Conservation (phyloP, 2,329 filamentous ascomycete species). For the Lasiodiplodia sp. region DNA sequence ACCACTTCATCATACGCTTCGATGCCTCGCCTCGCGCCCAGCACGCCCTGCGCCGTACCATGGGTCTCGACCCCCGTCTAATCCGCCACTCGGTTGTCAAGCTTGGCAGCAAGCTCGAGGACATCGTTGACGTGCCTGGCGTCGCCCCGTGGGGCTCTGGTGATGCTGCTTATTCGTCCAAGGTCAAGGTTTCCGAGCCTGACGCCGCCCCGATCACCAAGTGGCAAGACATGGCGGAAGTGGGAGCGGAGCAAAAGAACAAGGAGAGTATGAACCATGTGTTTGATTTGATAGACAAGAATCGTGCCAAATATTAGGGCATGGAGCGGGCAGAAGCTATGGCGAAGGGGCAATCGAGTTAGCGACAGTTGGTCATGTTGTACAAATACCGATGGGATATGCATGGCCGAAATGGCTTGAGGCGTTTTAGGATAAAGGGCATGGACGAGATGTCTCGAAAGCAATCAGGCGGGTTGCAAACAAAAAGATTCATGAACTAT, state of each 20-base stretch:
- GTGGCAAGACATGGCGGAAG: not conserved
- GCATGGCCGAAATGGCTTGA: slow-evolving; percentile 11
- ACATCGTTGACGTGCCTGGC: slow-evolving; percentile 65
- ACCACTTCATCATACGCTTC: slow-evolving; percentile 99
- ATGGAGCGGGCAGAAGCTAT: not conserved
- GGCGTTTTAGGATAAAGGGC: slow-evolving; percentile 18
- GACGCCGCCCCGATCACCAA: no score
- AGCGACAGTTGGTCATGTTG: slow-evolving; percentile 5
- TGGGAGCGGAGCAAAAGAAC: no score
- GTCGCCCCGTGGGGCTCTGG: slow-evolving; percentile 27
- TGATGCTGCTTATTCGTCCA: not conserved
- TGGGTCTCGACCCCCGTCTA: slow-evolving; percentile 88
- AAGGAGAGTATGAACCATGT: not conserved
- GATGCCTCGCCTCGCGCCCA: slow-evolving; percentile 79
- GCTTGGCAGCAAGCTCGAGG: slow-evolving; percentile 72
- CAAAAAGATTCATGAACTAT: not conserved
- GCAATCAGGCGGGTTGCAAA: not conserved
- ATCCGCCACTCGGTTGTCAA: slow-evolving; percentile 87
- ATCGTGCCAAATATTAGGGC: not conserved
- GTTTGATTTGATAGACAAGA: not conserved
- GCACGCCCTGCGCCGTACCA: slow-evolving; percentile 73
- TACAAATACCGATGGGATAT: slow-evolving; percentile 23
- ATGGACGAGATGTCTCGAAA: slow-evolving; percentile 4
- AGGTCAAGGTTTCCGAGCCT: not conserved
- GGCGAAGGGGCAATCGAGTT: not conserved